A percentile compares a stretch with the other conserved stretches of the same genome.
Conservation (phyloP, 139 green algal species). For the Chlamydomonas urium region DNA sequence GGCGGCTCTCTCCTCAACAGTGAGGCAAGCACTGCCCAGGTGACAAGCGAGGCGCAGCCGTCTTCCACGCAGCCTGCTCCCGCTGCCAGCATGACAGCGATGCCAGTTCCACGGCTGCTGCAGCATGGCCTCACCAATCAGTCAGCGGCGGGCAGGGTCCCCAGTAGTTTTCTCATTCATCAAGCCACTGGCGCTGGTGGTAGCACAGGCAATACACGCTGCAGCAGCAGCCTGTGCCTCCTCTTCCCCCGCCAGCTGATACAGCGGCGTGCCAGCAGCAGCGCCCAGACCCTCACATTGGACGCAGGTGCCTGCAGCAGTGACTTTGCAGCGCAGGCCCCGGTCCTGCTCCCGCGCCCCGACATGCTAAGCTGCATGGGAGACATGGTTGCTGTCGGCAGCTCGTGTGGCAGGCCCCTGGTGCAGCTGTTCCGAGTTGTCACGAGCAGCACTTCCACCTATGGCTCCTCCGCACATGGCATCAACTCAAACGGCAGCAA, state of each 20-base stretch:
- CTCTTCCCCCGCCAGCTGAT: neutral
- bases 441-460: no score
- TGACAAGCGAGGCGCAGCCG: neutral
- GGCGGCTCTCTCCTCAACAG: neutral
- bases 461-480: no score
- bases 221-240: no score
- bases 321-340: no score
- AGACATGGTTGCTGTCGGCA: no score
- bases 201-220: neutral
- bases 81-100: neutral
- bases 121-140: neutral
- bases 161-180: neutral
- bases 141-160: neutral
- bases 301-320: no score
- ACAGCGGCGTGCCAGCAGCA: neutral
- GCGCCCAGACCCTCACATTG: neutral
- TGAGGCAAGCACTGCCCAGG: neutral
- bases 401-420: no score
- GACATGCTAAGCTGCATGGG: no score
- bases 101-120: neutral
- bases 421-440: no score
- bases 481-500: no score
- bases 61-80: neutral
- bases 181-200: neutral
- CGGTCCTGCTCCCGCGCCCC: no score